These are phyloP conservation scores for Chalciporus sphaerocephalus DNA, from an alignment of 768 basidiomycete species.

Conservation along the genomic window DNA sequence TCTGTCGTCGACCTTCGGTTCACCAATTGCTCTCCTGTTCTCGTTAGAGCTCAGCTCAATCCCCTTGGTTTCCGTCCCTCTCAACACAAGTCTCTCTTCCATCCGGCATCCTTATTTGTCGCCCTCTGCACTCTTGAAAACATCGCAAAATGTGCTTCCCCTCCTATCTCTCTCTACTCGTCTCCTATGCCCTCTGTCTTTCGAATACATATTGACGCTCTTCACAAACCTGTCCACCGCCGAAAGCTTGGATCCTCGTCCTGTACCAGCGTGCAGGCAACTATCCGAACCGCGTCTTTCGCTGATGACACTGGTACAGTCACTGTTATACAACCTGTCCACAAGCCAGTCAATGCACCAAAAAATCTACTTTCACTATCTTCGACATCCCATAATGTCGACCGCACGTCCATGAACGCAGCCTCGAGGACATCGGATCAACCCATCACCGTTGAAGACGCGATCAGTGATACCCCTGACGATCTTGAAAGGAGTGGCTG, in stretches of 20 bases:
- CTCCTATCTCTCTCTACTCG: conserved; percentile 26
- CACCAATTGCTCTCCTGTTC: conserved; percentile 38
- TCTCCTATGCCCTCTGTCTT: conserved; percentile 25
- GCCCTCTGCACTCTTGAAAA: conserved; percentile 34
- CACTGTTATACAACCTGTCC: conserved; percentile 18
- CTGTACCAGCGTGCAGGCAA: neutral
- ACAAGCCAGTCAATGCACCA: conserved; percentile 1
- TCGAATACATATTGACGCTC: conserved; percentile 23
- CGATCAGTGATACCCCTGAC: neutral
- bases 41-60: conserved; percentile 13
- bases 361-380: neutral
- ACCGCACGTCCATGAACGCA: neutral
- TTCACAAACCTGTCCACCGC: conserved; percentile 6
- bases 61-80: conserved; percentile 27
- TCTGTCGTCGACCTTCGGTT: conserved; percentile 54
- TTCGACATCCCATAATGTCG: neutral
- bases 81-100: conserved; percentile 32
- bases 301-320: conserved; percentile 13
- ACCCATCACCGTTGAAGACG: neutral
- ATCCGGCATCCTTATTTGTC: conserved; percentile 38
- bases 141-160: conserved; percentile 4
- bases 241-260: neutral
- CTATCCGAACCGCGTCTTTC: conserved; percentile 6
- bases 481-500: too few species aligned
- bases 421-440: neutral